Percentiles rank a stretch among this genome's conserved stretches.
phyloP scores from a whole-genome alignment of 176 grass and related monocot species.

The Eragrostis nindensis region DNA sequence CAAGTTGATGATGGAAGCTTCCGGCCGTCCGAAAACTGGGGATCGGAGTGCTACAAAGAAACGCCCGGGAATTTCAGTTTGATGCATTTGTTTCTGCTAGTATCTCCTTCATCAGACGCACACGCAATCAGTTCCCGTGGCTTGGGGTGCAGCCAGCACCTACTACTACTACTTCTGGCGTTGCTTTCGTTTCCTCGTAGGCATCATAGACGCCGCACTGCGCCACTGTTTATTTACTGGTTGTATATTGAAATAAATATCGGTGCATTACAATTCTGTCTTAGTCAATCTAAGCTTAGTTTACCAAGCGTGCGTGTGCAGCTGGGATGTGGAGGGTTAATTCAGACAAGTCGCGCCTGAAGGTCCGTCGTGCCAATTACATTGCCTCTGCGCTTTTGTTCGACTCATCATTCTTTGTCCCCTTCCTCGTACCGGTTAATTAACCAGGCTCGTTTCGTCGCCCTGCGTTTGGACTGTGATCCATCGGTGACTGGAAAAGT shows the following conservation, averaged over 20 bases:
- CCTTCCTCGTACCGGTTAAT: background rate
- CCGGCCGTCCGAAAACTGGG: background rate
- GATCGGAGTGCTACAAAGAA: too few relatives aligned
- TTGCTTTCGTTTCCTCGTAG: conserved; percentile 28
- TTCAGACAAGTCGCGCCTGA: background rate
- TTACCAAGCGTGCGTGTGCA: background rate
- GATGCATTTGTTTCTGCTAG: background rate
- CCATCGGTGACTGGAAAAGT: background rate
- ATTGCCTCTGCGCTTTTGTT: background rate
- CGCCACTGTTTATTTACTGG: too few relatives aligned
- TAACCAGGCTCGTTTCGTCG: background rate
- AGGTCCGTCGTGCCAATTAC: background rate
- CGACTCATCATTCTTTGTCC: background rate
- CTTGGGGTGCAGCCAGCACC: background rate
- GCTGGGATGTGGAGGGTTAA: background rate
- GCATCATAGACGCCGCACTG: background rate
- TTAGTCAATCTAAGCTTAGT: background rate
- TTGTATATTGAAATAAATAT: background rate
- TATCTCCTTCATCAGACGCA: background rate
- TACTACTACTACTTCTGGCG: conserved; percentile 8
- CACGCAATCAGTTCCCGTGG: background rate
- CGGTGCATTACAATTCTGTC: background rate
- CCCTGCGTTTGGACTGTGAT: background rate
- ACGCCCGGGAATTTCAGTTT: background rate
- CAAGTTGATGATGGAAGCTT: background rate